Evolutionary conservation across 805 yeast species (phyloP), one percentile per base, ranked within the genome.

Genomic region (Starmerella floris): DNA sequence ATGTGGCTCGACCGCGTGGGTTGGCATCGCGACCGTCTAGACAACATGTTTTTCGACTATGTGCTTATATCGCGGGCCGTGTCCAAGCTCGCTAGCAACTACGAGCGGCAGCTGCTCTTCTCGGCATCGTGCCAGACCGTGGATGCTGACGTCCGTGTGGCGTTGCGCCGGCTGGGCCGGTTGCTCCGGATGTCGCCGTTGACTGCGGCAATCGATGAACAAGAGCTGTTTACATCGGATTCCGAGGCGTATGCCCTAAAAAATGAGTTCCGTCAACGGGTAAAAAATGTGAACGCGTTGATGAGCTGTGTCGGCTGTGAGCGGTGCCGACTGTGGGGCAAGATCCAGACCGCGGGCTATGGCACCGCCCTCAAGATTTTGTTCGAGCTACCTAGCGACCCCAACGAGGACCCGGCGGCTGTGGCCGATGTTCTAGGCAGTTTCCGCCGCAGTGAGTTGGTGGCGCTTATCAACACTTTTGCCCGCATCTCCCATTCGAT

Each of bases 241-340:
- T 62, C 69, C 45, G 65, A 63, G n/a, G 26, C 26, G 9, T 45
- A 35, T 26, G 63, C 61, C 2, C 69, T 88, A 44, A 91, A 91
- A 55, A 78, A 79, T 49, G 97, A 91, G 54, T 87, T 91, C 65
- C 73, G 88, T 48, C 62, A 72, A 30, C 78, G 94, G 40, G 93
- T 91, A 61, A 78, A 76, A 56, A 91, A 91, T 58, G 93, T 91
- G 21, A 78, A 94, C 19, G 79, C 83, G 39, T 76, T 91, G 35
- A 91, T 91, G 96, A 95, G 88, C 61, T 91, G 99, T 65, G 97
- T 91, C 32, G 96, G 95, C 30, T 91, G 99, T 66, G 98, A 91
- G 59, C 72, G 96, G 58, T 91, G 99, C 62, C 74, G 96, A 56
- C 68, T 91, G 62, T 91, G 99, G 99, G 98, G 98, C 9, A 91